Evolutionary conservation across 1,284 basidiomycete species (phyloP), one percentile per base, ranked within the genome.

Genomic region (Leccinum pachyderme): DNA sequence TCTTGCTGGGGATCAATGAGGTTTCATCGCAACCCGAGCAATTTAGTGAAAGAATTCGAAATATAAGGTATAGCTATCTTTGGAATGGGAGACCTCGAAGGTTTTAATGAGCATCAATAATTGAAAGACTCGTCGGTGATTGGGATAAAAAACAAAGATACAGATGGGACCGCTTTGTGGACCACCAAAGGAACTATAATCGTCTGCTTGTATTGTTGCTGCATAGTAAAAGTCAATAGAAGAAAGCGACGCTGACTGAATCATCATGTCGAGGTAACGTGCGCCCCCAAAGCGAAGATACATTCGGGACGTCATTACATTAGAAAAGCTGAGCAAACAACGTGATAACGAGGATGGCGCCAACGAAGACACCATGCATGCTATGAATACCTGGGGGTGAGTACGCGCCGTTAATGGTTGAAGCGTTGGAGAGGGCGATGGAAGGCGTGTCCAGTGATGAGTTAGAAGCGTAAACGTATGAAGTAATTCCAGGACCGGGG

Each of bases 391-490:
- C 46, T 1, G 59, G 32, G 24, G 56, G 44, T 29, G 59, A 27
- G 27, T 24, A 47, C 15, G 75, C 76, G 15, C 72, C 71, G 58
- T 78, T 82, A 8, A 80, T 60, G 1, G 80, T 83, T 2, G 80
- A 77, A 46, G 72, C 66, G 61, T 86, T 87, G 57, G 81, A 81
- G 67, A 81, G 81, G 0, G 71, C 61, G 56, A 88, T 73, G 22
- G 70, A 66, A 0, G 86, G 85, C 0, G 75, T 78, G 55, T 78
- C 64, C 28, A 76, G 63, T 5, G 82, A 76, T 7, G 76, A 63
- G 68, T 88, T 87, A 48, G 75, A 37, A 57, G 76, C 77, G 61
- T 88, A 89, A 7, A 82, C 74, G 66, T 89, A 89, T 18, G 82
- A 83, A 1, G 82, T 82, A 13, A 79, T 72, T 62, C 79, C 76